Base-by-base conservation (phyloP, 2,329 filamentous ascomycete species). In the Epichloe sylvatica region DNA sequence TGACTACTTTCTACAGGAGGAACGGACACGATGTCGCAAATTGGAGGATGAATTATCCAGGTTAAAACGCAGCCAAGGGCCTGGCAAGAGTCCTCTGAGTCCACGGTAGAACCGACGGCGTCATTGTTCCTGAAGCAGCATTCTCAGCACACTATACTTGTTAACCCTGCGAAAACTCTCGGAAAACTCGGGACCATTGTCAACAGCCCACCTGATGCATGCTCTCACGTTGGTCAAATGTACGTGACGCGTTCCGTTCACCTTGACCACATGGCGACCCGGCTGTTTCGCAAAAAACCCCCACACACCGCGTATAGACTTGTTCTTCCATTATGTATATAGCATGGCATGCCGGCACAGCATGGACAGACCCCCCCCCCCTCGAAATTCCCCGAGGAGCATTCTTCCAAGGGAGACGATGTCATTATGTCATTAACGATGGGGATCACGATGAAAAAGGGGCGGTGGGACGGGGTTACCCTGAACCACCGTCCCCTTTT, bases 11-110 rank as follows among this genome's bases (percentile, higher is more conserved):
- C 49, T 50, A 50, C 50, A 76, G 73, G 72, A 73, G 65, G 74
- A 77, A 54, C 73, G 75, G 58, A 57, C 62, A 51, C 69, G 64
- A 54, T 64, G 67, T 50, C 65, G 74, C 46, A 72, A 68, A 55
- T 60, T 75, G 21, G 74, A 77, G 54, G 74, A 77, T 49, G 74
- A 77, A 58, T 56, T 77, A 33, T 60, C 66, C 33, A 63, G 67
- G 30, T 55, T 76, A 38, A 71, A 64, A 56, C 68, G 69, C 49
- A 62, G 64, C 9, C 64, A 66, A 33, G 71, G 67, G 2, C 64
- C 69, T 1, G 66, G 66, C 55, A 73, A 69, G 57, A 69, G 63
- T 52, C 66, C 70, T 4, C 54, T 71, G 46, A 74, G 67, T 45
- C 70, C 72, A 43, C 61, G 60, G 54, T 61, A 53, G 52, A 44